A percentile compares a stretch with the other conserved stretches of the same genome.
Evolutionary conservation across 305 asterid species (phyloP).

Genomic region (Striga hermonthica): DNA sequence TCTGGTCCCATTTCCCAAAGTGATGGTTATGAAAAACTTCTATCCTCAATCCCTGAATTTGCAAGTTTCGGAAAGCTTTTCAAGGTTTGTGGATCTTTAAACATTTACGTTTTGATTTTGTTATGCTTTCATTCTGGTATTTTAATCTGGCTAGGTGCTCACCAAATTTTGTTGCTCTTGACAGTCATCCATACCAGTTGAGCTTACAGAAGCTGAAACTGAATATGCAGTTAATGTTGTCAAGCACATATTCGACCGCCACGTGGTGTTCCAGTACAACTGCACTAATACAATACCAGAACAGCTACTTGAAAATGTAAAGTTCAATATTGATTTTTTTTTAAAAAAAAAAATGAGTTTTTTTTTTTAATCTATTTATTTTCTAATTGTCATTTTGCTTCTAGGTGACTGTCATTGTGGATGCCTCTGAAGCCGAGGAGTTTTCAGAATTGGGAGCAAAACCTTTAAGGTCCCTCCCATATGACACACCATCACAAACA

Average conservation of each 20-base stretch:
- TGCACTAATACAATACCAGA: conserved; percentile 81
- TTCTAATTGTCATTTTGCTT: conserved; percentile 32
- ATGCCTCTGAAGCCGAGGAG: conserved; percentile 83
- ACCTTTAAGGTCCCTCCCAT: conserved; percentile 65
- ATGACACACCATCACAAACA: conserved; percentile 69
- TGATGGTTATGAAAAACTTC: conserved; percentile 65
- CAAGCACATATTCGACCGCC: conserved; percentile 71
- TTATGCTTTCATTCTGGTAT: conserved; percentile 20
- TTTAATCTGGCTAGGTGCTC: conserved; percentile 28
- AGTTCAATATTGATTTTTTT: conserved; percentile 6
- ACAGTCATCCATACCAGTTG: conserved; percentile 81
- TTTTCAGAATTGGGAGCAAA: conserved; percentile 69
- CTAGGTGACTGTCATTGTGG: conserved; percentile 74
- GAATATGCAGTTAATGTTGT: conserved; percentile 83
- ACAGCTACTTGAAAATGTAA: conserved; percentile 75
- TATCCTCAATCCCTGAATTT: conserved; percentile 69
- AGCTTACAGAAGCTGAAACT: conserved; percentile 95
- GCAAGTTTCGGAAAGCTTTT: conserved; percentile 69
- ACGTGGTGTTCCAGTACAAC: conserved; percentile 79
- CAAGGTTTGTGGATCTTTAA: conserved; percentile 49
- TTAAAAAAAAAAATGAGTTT: conserved; percentile 14
- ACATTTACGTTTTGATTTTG: not conserved
- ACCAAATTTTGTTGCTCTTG: conserved; percentile 22
- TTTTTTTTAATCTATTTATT: conserved; percentile 10
- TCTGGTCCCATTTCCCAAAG: conserved; percentile 52